Percentiles rank a stretch among this genome's conserved stretches.
These are phyloP conservation scores for Oryza glumipatula DNA, from an alignment of 176 grass and related monocot species.

Conservation along the genomic window DNA sequence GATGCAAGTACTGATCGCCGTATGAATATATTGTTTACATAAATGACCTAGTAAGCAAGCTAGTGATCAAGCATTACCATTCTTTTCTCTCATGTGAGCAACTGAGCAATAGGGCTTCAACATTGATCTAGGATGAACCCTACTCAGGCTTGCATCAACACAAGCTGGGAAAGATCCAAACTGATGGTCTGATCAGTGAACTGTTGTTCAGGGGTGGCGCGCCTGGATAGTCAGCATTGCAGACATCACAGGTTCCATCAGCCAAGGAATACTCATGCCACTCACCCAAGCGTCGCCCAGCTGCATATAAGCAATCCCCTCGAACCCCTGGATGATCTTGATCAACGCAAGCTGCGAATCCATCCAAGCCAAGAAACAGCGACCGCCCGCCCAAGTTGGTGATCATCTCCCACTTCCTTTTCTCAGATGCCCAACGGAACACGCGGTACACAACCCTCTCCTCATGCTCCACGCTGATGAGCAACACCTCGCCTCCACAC, in stretches of 20 bases:
- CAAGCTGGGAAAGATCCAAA: conserved; percentile 81
- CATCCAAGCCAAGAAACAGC: conserved; percentile 56
- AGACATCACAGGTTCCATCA: conserved; percentile 44
- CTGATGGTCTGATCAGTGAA: conserved; percentile 27
- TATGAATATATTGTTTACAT: conserved; percentile 13
- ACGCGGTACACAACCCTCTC: conserved; percentile 37
- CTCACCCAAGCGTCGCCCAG: conserved; percentile 37
- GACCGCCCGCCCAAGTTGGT: conserved; percentile 47
- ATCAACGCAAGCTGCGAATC: conserved; percentile 62
- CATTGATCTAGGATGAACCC: not conserved
- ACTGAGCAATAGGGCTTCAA: conserved; percentile 8
- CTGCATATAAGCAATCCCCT: conserved; percentile 62
- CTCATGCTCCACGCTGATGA: conserved; percentile 46
- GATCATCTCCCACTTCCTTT: conserved; percentile 49
- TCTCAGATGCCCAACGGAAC: conserved; percentile 50
- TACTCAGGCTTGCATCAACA: conserved; percentile 42
- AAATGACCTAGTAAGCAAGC: conserved; percentile 11
- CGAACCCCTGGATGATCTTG: conserved; percentile 40
- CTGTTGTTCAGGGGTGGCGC: conserved; percentile 39
- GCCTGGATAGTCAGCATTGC: conserved; percentile 55
- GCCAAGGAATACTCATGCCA: conserved; percentile 59
- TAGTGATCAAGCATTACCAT: conserved; percentile 29
- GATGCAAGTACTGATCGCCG: not conserved
- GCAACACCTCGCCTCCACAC: conserved; percentile 51
- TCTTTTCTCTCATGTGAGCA: conserved; percentile 13